These are phyloP conservation scores for Wallacemonas sp. DNA, from an alignment of 208 protist species.

Conservation along the genomic window DNA sequence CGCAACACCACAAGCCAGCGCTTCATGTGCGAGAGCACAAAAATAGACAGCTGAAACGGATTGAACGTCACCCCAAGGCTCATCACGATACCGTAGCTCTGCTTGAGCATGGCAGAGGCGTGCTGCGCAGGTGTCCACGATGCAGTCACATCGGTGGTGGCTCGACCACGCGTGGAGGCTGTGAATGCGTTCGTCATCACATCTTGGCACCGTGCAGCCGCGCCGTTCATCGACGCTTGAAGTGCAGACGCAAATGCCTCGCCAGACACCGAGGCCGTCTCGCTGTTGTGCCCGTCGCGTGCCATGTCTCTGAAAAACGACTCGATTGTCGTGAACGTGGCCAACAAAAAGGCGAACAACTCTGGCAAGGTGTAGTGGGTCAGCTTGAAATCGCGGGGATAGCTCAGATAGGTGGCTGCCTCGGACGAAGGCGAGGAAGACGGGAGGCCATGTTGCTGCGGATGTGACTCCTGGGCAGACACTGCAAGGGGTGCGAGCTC, in stretches of 20 bases:
- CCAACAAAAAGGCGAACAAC: slow-evolving; percentile 52
- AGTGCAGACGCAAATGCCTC: not conserved
- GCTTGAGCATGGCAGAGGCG: slow-evolving; percentile 44
- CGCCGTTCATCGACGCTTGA: not conserved
- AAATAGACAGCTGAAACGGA: slow-evolving; percentile 73
- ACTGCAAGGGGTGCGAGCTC: slow-evolving; percentile 48
- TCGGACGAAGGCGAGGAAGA: too few relatives aligned
- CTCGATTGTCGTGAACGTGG: slow-evolving; percentile 36
- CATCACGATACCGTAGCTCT: slow-evolving; percentile 73
- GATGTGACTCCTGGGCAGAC: not conserved
- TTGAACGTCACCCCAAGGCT: slow-evolving; percentile 86
- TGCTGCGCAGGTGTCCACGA: not conserved
- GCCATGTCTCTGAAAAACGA: slow-evolving; percentile 22
- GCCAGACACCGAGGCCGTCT: not conserved
- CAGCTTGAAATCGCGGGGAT: slow-evolving; percentile 66
- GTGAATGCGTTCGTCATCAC: not conserved
- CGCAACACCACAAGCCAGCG: slow-evolving; percentile 71
- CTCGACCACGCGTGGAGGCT: too few relatives aligned
- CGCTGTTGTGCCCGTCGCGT: not conserved
- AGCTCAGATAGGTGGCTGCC: slow-evolving; percentile 28
- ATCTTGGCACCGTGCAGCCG: not conserved
- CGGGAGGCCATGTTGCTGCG: not conserved
- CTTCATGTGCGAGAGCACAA: slow-evolving; percentile 66
- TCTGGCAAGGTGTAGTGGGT: slow-evolving; percentile 52
- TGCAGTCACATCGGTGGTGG: not conserved